These are phyloP conservation scores for Lindgomyces ingoldianus DNA, from an alignment of 495 filamentous ascomycete genomes.

Conservation along the genomic window DNA sequence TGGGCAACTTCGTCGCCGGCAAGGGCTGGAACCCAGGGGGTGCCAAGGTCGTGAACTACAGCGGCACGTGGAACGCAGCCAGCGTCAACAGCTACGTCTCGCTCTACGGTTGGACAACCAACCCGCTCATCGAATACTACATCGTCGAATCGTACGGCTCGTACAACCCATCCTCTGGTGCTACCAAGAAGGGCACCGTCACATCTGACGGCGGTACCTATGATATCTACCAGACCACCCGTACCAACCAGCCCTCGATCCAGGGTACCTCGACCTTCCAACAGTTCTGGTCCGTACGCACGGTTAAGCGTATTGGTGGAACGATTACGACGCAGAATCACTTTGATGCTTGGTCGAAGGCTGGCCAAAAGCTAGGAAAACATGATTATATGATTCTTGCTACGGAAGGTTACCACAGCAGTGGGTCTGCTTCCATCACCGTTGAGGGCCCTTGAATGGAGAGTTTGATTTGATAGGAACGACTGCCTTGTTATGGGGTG, in stretches of 20 bases:
- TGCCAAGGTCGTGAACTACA: conserved; percentile 46
- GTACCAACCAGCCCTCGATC: conserved; percentile 62
- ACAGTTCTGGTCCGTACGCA: conserved; percentile 61
- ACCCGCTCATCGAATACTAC: conserved; percentile 64
- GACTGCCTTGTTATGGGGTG: too few species aligned
- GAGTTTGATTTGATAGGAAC: too few species aligned
- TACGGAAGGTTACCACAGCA: conserved; percentile 26
- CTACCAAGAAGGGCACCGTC: conserved; percentile 56
- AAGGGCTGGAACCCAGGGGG: conserved; percentile 42
- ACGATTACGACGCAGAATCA: conserved; percentile 57
- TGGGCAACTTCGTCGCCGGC: conserved; percentile 39
- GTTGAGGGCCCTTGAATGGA: not conserved
- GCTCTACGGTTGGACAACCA: conserved; percentile 61
- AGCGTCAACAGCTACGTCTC: conserved; percentile 56
- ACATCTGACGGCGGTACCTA: conserved; percentile 63
- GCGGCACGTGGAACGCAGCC: conserved; percentile 51
- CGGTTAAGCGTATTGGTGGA: conserved; percentile 52
- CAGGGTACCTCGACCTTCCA: conserved; percentile 57
- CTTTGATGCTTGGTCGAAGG: conserved; percentile 61
- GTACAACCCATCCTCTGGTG: conserved; percentile 57
- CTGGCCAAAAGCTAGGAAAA: conserved; percentile 50
- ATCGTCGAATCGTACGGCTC: conserved; percentile 57
- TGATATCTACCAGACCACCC: conserved; percentile 61
- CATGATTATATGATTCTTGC: conserved; percentile 43
- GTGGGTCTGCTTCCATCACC: conserved; percentile 11